Base-by-base conservation (phyloP, 148 eudicot species). In the Tetragonia tetragonoides region DNA sequence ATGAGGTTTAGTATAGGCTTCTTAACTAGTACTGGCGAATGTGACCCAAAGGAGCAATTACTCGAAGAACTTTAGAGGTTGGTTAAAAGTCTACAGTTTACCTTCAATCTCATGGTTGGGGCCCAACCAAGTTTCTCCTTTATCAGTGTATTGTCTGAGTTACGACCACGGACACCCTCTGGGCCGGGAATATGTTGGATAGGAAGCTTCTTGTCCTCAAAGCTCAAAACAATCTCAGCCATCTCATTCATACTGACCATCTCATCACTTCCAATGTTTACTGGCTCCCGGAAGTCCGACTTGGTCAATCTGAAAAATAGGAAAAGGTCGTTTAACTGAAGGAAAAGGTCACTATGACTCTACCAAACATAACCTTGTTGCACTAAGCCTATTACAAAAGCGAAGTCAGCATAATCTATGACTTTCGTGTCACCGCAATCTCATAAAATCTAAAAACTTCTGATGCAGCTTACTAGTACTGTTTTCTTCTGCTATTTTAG, bases 91-190 rank as follows among this genome's bases (percentile, higher is more conserved):
- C 28, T 8, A 38, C 24, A 70, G 21, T 42, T 42, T 87, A 95
- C 98, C 97, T 92, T 92, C 67, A 95, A 81, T 79, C 53, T 89
- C 98, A 95, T 95, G 23, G 92, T 86, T 68, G 98, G 98, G 12
- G 98, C 96, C 98, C 98, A 95, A 51, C 97, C 97, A 69, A 95
- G 98, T 85, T 92, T 95, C 79, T 94, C 98, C 75, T 92, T 94
- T 56, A 94, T 94, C 60, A 94, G 84, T 14, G 97, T 90, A 83
- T 94, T 94, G 85, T 94, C 98, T 3, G 98, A 94, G 87, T 94
- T 94, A 62, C 98, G 90, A 41, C 98, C 98, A 80, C 98, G 95
- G 16, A 94, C 98, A 77, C 98, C 98, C 83, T 94, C 98, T 37
- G 98, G 98, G 24, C 98, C 98, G 1, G 98, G 98, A 80, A 94